Percentiles rank a stretch among this genome's conserved stretches.
phyloP scores from a whole-genome alignment of 2,329 filamentous ascomycete genomes.

The Apiospora aurea region DNA sequence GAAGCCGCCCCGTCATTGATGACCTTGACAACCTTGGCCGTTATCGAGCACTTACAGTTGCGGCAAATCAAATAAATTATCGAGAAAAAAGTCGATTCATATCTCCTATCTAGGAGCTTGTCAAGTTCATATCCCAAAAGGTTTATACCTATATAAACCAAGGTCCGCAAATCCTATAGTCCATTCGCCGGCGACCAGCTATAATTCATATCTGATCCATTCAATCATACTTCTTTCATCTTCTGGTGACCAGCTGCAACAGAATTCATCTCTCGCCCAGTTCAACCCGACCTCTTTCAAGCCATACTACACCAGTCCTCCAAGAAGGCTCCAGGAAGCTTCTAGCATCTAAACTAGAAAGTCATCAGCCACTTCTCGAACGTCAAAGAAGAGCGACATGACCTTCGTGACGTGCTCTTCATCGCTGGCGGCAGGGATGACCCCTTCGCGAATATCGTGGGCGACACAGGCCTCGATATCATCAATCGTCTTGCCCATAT shows the following conservation, averaged over 20 bases:
- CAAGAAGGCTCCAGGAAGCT: background rate
- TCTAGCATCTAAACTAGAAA: background rate
- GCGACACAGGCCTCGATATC: background rate
- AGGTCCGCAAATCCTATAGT: accelerated
- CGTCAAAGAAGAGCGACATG: background rate
- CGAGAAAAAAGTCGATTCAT: background rate
- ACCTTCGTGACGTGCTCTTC: background rate
- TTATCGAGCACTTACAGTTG: too few relatives aligned
- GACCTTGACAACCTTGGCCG: too few relatives aligned
- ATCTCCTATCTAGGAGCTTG: background rate
- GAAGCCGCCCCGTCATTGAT: too few relatives aligned
- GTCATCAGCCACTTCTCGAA: background rate
- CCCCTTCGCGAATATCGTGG: background rate
- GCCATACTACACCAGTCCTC: background rate
- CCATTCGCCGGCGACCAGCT: too few relatives aligned
- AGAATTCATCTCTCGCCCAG: background rate
- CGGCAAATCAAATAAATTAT: background rate
- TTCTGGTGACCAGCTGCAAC: background rate
- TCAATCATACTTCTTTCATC: background rate
- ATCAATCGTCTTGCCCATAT: background rate
- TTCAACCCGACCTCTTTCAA: background rate
- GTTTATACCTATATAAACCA: background rate
- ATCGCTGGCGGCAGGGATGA: background rate
- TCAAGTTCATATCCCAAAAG: background rate
- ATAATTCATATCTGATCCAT: too few relatives aligned